phyloP scores from a whole-genome alignment of 75 land plant genomes.

The Sequoiadendron giganteum region DNA sequence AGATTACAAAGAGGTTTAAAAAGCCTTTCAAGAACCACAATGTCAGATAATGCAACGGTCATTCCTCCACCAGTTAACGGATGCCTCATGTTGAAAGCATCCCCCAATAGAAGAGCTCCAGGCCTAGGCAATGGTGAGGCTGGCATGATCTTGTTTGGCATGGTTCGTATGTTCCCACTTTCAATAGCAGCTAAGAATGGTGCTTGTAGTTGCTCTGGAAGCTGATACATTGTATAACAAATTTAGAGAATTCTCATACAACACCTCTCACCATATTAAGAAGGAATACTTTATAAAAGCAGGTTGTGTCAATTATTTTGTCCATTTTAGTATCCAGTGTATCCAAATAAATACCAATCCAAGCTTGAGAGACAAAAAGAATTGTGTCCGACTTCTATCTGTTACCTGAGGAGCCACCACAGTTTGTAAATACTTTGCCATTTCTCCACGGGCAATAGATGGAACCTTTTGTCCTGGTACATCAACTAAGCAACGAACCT shows the following conservation, averaged over 20 bases:
- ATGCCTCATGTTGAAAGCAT: slow-evolving; percentile 94
- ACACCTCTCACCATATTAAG: background rate
- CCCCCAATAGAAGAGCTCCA: slow-evolving; percentile 85
- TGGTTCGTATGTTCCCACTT: slow-evolving; percentile 62
- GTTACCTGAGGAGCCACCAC: slow-evolving; percentile 90
- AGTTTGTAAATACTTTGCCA: slow-evolving; percentile 73
- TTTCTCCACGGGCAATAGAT: slow-evolving; percentile 87
- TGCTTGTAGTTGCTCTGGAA: slow-evolving; percentile 58
- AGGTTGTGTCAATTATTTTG: background rate
- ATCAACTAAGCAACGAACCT: slow-evolving; percentile 91
- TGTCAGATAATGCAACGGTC: slow-evolving; percentile 89
- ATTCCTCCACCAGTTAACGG: slow-evolving; percentile 94
- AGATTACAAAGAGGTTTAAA: slow-evolving; percentile 67
- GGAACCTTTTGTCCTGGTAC: slow-evolving; percentile 83
- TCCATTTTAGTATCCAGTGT: background rate
- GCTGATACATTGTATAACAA: slow-evolving; percentile 25
- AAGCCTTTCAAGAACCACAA: slow-evolving; percentile 66
- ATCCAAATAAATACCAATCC: background rate
- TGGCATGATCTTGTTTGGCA: slow-evolving; percentile 85
- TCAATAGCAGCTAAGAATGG: slow-evolving; percentile 67
- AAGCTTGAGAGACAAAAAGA: background rate
- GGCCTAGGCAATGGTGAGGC: slow-evolving; percentile 82
- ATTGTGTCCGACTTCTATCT: background rate
- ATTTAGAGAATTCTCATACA: background rate
- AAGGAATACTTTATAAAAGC: background rate